phyloP scores from a whole-genome alignment of 257 asterid genomes.

The Capsicum pubescens region DNA sequence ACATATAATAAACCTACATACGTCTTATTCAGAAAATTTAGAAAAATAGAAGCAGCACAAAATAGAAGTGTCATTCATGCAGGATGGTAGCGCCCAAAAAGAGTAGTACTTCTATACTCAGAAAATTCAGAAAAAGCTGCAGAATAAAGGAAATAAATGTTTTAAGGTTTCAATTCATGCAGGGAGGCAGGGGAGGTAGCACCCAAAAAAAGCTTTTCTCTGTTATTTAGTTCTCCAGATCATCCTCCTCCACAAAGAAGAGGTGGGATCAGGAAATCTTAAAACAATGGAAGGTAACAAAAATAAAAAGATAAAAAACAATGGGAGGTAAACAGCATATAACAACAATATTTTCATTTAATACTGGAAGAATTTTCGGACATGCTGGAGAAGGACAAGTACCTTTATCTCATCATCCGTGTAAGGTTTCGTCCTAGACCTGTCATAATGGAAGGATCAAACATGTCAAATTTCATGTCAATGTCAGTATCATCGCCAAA shows the following conservation, averaged over 20 bases:
- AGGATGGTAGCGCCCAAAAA: too few relatives aligned
- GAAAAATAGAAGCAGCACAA: background rate
- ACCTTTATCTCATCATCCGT: constrained; percentile 94
- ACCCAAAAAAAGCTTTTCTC: background rate
- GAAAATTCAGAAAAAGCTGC: background rate
- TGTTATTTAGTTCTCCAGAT: background rate
- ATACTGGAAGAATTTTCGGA: background rate
- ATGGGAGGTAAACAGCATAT: background rate
- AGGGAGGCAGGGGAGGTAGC: background rate
- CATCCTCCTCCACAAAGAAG: background rate
- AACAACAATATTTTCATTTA: constrained; percentile 17
- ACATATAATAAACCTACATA: background rate
- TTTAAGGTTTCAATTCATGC: background rate
- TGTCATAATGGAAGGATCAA: constrained; percentile 31
- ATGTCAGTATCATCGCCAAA: constrained; percentile 20
- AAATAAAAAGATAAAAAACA: background rate
- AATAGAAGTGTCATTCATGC: background rate
- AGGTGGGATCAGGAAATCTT: constrained; percentile 3
- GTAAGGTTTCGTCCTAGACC: constrained; percentile 67
- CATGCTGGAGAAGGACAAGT: constrained; percentile 28
- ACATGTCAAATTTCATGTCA: constrained; percentile 36
- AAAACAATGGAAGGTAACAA: background rate
- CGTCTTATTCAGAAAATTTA: background rate
- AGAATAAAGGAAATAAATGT: background rate
- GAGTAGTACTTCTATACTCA: background rate